Percentiles rank a stretch among this genome's conserved stretches.
phyloP scores from a whole-genome alignment of 2,329 filamentous ascomycete genomes.

The Aschersonia sp. region DNA sequence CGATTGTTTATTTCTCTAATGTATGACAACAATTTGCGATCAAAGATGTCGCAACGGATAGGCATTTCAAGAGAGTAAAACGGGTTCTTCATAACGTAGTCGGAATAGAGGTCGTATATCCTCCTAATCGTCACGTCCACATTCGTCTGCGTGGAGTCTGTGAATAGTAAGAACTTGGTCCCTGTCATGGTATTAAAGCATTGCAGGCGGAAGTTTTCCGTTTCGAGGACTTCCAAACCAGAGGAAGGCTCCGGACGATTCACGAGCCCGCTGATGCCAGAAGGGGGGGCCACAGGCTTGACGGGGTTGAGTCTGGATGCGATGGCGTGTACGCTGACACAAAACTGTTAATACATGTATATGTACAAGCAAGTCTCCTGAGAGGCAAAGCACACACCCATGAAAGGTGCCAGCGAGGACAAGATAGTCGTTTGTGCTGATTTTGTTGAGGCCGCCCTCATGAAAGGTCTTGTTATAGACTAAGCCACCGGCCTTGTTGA shows the following conservation, averaged over 20 bases:
- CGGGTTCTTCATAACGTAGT: conserved; percentile 99
- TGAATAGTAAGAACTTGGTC: conserved; percentile 91
- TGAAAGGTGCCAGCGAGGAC: conserved; percentile 96
- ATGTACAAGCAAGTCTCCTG: too few relatives aligned
- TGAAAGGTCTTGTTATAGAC: conserved; percentile 94
- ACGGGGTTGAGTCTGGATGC: conserved; percentile 47
- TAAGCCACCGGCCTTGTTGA: conserved; percentile 95
- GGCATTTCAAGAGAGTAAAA: conserved; percentile 99
- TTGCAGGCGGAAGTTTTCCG: conserved; percentile 84
- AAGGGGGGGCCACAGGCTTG: conserved; percentile 20
- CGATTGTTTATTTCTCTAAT: conserved; percentile 57
- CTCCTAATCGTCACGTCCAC: conserved; percentile 70
- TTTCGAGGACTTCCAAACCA: conserved; percentile 85
- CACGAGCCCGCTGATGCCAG: conserved; percentile 21
- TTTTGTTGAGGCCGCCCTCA: conserved; percentile 67
- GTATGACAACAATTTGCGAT: conserved; percentile 69
- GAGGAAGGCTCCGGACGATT: conserved; percentile 49
- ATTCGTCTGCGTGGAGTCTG: conserved; percentile 75
- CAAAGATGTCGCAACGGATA: conserved; percentile 86
- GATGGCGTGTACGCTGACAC: conserved; percentile 50
- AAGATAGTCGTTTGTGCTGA: conserved; percentile 91
- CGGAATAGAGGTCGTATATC: conserved; percentile 88
- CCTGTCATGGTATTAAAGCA: conserved; percentile 94
- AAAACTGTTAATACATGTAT: too few relatives aligned
- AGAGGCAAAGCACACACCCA: conserved; percentile 41